Percentiles rank a stretch among this genome's conserved stretches.
Evolutionary conservation across 140 eudicot species (phyloP).

Genomic region (Ambrosia hybrid): DNA sequence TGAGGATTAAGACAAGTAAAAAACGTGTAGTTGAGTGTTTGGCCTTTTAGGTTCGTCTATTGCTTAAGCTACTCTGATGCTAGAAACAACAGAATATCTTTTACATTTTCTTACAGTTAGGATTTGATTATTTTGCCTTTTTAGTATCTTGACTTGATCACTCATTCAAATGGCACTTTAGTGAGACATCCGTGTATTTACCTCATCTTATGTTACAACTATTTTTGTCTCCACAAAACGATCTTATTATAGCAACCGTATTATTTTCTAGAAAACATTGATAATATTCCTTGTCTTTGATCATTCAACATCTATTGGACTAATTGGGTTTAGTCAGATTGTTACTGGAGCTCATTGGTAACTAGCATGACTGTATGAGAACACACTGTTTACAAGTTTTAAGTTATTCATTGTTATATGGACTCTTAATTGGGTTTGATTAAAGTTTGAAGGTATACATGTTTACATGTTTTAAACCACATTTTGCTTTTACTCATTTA

Average conservation of each 20-base stretch:
- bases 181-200: background rate
- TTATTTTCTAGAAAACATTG: background rate
- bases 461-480: background rate
- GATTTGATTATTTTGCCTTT: background rate
- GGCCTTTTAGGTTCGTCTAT: background rate
- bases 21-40: background rate
- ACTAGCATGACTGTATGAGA: background rate
- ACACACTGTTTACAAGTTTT: background rate
- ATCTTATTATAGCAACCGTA: background rate
- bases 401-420: background rate
- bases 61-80: background rate
- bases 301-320: background rate
- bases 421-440: background rate
- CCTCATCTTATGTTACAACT: slow-evolving; percentile 1
- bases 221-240: background rate
- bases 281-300: background rate
- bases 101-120: slow-evolving; percentile 3
- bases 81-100: background rate
- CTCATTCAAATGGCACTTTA: background rate
- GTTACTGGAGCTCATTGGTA: background rate
- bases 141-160: background rate
- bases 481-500: slow-evolving; percentile 2
- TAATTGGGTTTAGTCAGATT: background rate
- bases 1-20: background rate
- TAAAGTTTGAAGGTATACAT: background rate